Base-by-base conservation (phyloP, 2,329 filamentous ascomycete genomes). In the Neonectria coccinea region DNA sequence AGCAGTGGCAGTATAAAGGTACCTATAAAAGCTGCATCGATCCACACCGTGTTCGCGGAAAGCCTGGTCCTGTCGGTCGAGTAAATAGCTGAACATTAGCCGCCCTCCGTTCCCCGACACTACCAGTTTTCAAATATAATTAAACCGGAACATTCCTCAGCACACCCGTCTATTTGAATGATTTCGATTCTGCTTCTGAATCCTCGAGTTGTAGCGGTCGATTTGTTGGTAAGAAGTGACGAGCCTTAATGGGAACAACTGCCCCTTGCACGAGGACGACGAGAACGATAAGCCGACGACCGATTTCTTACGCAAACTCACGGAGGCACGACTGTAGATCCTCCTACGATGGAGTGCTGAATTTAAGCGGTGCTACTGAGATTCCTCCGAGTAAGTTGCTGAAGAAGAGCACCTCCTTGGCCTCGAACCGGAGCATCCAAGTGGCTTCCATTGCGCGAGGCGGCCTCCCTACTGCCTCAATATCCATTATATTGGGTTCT, bases 121-220 rank as follows among this genome's bases (percentile, higher is more conserved):
- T 36, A 20, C 41, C 27, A 44, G 18, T 42, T 10, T 56, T 48
- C 27, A n/a, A 60, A 36, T 52, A 60, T 58, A 41, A 29, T 55
- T 55, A 51, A 18, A 36, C 47, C 20, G 11, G 29, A 16, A 29
- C 18, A 33, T 39, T 18, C 20, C 14, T 7, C 25, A 42, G 31
- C 16, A 25, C 27, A 42, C n/a, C n/a, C 12, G 12, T 20, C 11
- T n/a, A 16, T 18, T 14, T 22, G 8, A 42, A n/a, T 16, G 16
- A 4, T 20, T 16, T 20, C 20, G 52, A 45, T 33, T 31, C 36
- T 55, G 25, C 9, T 39, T n/a, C 36, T 39, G 14, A n/a, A 39
- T 16, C 12, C 11, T 7, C 16, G 36, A 6, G 14, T 6, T 16
- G 6, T n/a, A n/a, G 14, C 14, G 6, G 5, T 31, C 7, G n/a